A percentile compares a stretch with the other conserved stretches of the same genome.
Evolutionary conservation across 1,284 basidiomycete species (phyloP).

Genomic region (Austroboletus niveus): DNA sequence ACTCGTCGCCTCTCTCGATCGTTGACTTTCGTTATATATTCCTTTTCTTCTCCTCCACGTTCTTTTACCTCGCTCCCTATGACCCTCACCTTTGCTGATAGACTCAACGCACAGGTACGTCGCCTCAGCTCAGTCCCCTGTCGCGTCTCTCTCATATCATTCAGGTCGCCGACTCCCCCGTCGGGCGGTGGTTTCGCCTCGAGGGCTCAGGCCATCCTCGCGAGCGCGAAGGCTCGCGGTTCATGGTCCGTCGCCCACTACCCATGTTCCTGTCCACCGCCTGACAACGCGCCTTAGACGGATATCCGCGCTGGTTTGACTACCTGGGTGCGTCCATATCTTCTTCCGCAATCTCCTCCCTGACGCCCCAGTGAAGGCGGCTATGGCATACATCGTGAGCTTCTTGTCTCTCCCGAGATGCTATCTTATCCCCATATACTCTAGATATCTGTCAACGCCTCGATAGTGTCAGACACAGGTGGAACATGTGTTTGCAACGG

Average conservation of each 20-base stretch:
- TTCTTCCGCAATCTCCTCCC: background rate
- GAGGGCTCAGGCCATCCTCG: slow-evolving; percentile 80
- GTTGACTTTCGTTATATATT: slow-evolving; percentile 21
- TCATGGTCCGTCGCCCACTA: slow-evolving; percentile 49
- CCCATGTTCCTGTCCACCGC: background rate
- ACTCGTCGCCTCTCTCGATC: too few species aligned
- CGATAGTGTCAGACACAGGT: slow-evolving; percentile 74
- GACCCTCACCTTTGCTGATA: slow-evolving; percentile 40
- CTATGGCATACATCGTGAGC: slow-evolving; percentile 67
- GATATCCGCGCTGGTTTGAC: slow-evolving; percentile 82
- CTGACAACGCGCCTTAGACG: slow-evolving; percentile 43
- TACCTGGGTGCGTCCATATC: slow-evolving; percentile 63
- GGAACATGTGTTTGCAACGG: slow-evolving; percentile 78
- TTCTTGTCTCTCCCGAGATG: background rate
- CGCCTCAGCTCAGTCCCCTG: background rate
- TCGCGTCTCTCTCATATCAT: slow-evolving; percentile 1
- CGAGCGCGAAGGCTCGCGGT: slow-evolving; percentile 74
- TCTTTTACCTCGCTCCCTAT: slow-evolving; percentile 26
- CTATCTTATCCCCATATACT: background rate
- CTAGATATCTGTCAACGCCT: slow-evolving; percentile 82
- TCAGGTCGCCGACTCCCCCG: slow-evolving; percentile 64
- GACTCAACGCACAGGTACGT: slow-evolving; percentile 42
- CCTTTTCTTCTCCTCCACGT: slow-evolving; percentile 4
- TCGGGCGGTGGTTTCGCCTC: slow-evolving; percentile 82
- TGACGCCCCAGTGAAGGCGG: slow-evolving; percentile 41